These are phyloP conservation scores for Cladophialophora chaetospira DNA, from an alignment of 2,329 filamentous ascomycete species.

Conservation along the genomic window DNA sequence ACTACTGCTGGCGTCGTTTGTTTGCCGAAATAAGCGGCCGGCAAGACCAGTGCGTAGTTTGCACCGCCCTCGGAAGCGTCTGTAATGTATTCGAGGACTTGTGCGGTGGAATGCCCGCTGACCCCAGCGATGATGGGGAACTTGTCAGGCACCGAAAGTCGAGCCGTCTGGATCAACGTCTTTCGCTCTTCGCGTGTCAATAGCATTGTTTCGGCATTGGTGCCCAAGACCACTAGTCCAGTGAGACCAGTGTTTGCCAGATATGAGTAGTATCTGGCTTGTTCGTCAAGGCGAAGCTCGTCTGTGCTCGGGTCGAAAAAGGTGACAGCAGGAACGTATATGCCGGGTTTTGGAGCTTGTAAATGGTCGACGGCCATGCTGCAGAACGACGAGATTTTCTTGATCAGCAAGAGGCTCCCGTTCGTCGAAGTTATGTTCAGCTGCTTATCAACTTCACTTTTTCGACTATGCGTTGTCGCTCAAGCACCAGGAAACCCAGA, in stretches of 20 bases:
- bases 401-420: no score
- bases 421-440: no score
- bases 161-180: slow-evolving; percentile 57
- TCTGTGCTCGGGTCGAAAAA: slow-evolving; percentile 56
- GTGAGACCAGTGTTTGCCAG: slow-evolving; percentile 53
- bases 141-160: slow-evolving; percentile 49
- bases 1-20: slow-evolving; percentile 60
- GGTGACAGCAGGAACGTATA: slow-evolving; percentile 57
- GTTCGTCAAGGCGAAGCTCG: slow-evolving; percentile 49
- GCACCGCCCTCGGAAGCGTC: slow-evolving; percentile 65
- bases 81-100: slow-evolving; percentile 60
- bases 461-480: no score
- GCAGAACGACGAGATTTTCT: no score
- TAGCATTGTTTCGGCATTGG: slow-evolving; percentile 59
- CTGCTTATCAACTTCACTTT: no score
- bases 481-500: no score
- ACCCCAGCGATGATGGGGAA: slow-evolving; percentile 65
- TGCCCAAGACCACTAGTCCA: slow-evolving; percentile 57
- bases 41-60: slow-evolving; percentile 63
- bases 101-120: slow-evolving; percentile 64
- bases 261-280: slow-evolving; percentile 55
- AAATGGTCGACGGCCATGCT: background rate
- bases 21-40: slow-evolving; percentile 66
- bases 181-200: slow-evolving; percentile 60
- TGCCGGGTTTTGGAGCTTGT: slow-evolving; percentile 41